Evolutionary conservation across 108 stramenopile genomes (phyloP), one percentile per base, ranked within the genome.

Genomic region (Epipyxis sp.): DNA sequence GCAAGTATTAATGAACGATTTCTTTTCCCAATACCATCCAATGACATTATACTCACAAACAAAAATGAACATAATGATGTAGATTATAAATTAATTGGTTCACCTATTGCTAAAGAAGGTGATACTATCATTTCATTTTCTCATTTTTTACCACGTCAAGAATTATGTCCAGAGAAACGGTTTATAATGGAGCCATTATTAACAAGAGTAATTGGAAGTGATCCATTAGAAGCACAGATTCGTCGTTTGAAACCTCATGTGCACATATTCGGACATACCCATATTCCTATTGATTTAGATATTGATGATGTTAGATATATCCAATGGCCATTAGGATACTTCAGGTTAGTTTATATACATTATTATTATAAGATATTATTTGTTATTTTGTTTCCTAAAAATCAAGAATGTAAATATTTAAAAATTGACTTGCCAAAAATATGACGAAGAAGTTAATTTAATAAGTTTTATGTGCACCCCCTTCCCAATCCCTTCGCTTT

Each of bases 261-360:
- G 76, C 86, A 86, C 40, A 27, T 86, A 1, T 86, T 84, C 27
- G 86, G 86, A 10, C 86, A 86, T 43, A 83, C 82, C 34, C 86
- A 86, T 40, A 85, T 86, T 29, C 86, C 86, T 25, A 69, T 84
- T 42, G 86, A 86, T 67, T 45, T 86, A 27, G 77, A 77, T 13
- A 43, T 80, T 6, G 71, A 76, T 44, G 79, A 32, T 42, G 37
- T 59, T 0, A 16, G 27, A 29, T 43, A 76, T 42, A 61, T 80
- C 30, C 79, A 80, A 45, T 80, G 79, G 79, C 79, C 79, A 10
- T 59, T 80, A 10, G 79, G 79, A 34, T 69, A 50, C 20, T 20
- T 13, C 46, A 50, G 46, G 46, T 50, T 6, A 50, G 46, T 50
- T 13, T 50, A 20, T 6, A 50, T 20, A 6, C 6, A 50, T 50